Base-by-base conservation (phyloP, 306 rosid species). In the Gillenia trifoliata region DNA sequence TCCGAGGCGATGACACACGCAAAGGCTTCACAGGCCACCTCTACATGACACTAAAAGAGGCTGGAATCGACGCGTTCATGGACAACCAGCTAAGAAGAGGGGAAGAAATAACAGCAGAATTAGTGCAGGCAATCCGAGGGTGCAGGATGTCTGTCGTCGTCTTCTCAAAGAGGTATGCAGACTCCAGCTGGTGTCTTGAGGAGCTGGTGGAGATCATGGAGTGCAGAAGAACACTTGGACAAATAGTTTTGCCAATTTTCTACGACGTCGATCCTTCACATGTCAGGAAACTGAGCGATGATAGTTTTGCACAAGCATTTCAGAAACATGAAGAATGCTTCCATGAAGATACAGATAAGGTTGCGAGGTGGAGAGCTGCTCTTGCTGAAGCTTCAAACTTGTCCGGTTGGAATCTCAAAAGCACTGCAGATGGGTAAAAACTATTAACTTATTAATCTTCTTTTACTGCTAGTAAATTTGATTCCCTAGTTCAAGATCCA, bases 41-140 rank as follows among this genome's bases (percentile, higher is more conserved):
- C 29, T 33, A 20, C 69, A 20, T 36, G 49, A 22, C 29, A 34
- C 20, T 34, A 20, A 20, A 30, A 17, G 22, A 38, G 20, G 55
- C 76, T 4, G 68, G 76, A 28, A 10, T 40, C 28, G 9, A 28
- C 16, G 11, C 13, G 19, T 59, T 72, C 4, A 56, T 26, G 6
- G 76, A 72, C 52, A 33, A 72, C 34, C 67, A 40, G 33, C 66
- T 72, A 41, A 45, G 40, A 40, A 40, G 68, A 72, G 67, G 76
- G 11, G 68, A 72, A 59, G 17, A 72, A 4, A 41, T 72, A 8
- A 16, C 34, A 3, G 36, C 23, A 5, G 28, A 19, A 59, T 6
- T 60, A 25, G 20, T 40, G 20, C 20, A 11, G 54, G 76, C 76
- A 40, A 72, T 72, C 56, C 40, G 23, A 40, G 59, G 76, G 68